Evolutionary conservation across 2,329 filamentous ascomycete species (phyloP).

Genomic region (Plectosphaerella sp.): DNA sequence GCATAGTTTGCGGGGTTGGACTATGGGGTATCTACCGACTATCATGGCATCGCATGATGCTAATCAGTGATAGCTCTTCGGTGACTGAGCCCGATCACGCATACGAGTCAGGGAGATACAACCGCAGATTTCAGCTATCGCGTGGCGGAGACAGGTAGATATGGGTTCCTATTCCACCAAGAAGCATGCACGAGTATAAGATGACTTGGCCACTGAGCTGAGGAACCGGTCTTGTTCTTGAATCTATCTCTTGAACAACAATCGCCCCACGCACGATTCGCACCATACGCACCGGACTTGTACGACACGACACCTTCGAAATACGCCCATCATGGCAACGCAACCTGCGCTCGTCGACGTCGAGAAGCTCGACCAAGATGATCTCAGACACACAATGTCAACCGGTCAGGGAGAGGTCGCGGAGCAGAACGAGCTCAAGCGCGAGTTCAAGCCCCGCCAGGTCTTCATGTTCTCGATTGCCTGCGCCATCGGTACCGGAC

Average conservation of each 20-base stretch:
- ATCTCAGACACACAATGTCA: not conserved
- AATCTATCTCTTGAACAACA: too few species aligned
- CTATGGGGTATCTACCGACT: not conserved
- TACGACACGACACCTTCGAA: not conserved
- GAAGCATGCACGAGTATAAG: not conserved
- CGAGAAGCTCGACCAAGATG: not conserved
- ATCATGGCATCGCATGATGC: not conserved
- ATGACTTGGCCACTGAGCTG: not conserved
- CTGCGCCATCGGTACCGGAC: conserved; percentile 30
- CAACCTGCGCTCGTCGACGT: not conserved
- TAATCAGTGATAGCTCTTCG: not conserved
- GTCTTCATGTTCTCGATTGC: conserved; percentile 32
- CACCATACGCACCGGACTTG: not conserved
- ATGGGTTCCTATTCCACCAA: not conserved
- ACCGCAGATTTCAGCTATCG: not conserved
- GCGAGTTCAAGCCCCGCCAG: conserved; percentile 21
- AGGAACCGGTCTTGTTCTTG: not conserved
- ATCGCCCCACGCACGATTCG: too few species aligned
- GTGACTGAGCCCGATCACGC: not conserved
- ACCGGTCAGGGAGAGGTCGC: not conserved
- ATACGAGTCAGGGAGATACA: not conserved
- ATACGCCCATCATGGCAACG: not conserved
- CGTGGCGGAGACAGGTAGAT: not conserved
- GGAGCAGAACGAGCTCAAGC: not conserved
- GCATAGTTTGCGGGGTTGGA: not conserved